Evolutionary conservation across 495 filamentous ascomycete species (phyloP).

Genomic region (Tuber umbilicatum): DNA sequence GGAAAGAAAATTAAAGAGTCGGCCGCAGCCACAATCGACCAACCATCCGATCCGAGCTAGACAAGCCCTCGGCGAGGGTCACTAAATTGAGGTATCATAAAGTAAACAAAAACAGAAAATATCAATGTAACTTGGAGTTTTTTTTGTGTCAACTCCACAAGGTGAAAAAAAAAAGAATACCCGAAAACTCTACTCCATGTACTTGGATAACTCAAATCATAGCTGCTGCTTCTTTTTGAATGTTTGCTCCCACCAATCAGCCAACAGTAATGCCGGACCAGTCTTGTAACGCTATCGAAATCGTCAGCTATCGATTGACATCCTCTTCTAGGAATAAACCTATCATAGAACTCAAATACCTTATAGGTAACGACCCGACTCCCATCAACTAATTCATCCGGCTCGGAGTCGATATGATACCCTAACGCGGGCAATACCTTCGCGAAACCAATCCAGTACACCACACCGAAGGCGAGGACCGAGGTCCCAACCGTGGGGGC

Average conservation of each 20-base stretch:
- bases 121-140: neutral
- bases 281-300: slow-evolving; percentile 30
- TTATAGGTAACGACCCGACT: slow-evolving; percentile 35
- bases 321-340: neutral
- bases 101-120: neutral
- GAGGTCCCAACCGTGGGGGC: slow-evolving; percentile 33
- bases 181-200: neutral
- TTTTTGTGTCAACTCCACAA: neutral
- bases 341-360: slow-evolving; percentile 6
- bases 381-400: slow-evolving; percentile 33
- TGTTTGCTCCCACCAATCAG: slow-evolving; percentile 24
- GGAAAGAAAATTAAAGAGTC: neutral
- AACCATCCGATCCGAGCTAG: neutral
- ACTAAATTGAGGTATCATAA: neutral
- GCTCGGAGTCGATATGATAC: slow-evolving; percentile 30
- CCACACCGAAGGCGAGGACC: slow-evolving; percentile 28
- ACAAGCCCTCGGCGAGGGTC: neutral
- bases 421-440: slow-evolving; percentile 30
- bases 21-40: neutral
- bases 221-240: neutral
- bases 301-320: neutral
- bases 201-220: neutral
- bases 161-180: neutral
- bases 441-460: slow-evolving; percentile 35
- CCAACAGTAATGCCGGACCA: slow-evolving; percentile 18